These are phyloP conservation scores for Senecio squalidus DNA, from an alignment of 140 eudicot species.

Conservation along the genomic window DNA sequence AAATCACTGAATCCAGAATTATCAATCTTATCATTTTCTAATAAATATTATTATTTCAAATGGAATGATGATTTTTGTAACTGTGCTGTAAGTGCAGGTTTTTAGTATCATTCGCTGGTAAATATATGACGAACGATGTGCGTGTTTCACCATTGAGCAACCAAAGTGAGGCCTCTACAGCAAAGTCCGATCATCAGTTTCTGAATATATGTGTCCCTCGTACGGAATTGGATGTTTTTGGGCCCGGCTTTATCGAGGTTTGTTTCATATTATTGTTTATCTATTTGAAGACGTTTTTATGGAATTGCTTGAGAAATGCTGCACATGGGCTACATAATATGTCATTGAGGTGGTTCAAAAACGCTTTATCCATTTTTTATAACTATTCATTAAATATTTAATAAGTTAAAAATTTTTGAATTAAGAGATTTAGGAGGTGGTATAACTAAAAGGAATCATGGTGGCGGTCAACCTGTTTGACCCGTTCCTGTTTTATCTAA, in stretches of 20 bases:
- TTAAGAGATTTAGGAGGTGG: too few species aligned
- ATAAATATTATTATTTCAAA: not conserved
- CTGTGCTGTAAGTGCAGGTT: slow-evolving; percentile 37
- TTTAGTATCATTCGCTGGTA: slow-evolving; percentile 67
- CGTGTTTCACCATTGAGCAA: slow-evolving; percentile 28
- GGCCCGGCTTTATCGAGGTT: slow-evolving; percentile 95
- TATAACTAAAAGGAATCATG: too few species aligned
- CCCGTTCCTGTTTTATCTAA: too few species aligned
- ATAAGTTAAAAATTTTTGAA: too few species aligned
- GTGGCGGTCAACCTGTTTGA: too few species aligned
- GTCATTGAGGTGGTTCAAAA: too few species aligned
- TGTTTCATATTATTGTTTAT: slow-evolving; percentile 9
- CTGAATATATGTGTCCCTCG: slow-evolving; percentile 57
- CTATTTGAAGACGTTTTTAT: not conserved
- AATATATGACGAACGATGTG: slow-evolving; percentile 43
- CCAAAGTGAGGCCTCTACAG: slow-evolving; percentile 22
- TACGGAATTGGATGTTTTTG: slow-evolving; percentile 48
- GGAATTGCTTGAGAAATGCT: too few species aligned
- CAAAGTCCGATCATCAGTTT: slow-evolving; percentile 43
- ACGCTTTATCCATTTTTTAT: too few species aligned
- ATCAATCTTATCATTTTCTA: not conserved
- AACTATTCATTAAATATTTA: too few species aligned
- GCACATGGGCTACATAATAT: too few species aligned
- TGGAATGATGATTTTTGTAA: slow-evolving; percentile 1
- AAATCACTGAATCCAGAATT: slow-evolving; percentile 1